phyloP scores from a whole-genome alignment of 164 flowering plant genomes.

The Litsea cubeba region DNA sequence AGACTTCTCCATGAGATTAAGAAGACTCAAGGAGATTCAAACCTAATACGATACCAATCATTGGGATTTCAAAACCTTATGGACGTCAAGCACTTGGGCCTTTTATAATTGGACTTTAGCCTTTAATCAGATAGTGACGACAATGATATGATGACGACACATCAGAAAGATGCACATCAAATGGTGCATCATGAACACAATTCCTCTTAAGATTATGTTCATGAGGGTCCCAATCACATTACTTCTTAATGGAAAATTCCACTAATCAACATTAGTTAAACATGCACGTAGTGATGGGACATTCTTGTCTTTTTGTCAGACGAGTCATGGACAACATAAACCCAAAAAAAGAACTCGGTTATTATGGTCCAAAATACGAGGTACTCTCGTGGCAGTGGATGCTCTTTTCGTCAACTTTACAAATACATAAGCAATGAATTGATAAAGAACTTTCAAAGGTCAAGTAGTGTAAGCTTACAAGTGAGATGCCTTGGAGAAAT shows the following conservation, averaged over 20 bases:
- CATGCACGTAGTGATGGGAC: background rate
- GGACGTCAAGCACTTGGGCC: too few relatives aligned
- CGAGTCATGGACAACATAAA: too few relatives aligned
- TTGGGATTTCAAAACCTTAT: too few relatives aligned
- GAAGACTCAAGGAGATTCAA: too few relatives aligned
- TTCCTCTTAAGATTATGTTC: background rate
- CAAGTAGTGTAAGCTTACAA: conserved; percentile 19
- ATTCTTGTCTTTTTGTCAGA: background rate
- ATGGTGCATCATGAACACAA: background rate
- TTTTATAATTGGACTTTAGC: too few relatives aligned
- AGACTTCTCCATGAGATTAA: too few relatives aligned
- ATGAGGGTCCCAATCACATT: background rate
- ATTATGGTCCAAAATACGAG: too few relatives aligned
- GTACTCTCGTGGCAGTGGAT: too few relatives aligned
- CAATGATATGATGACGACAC: background rate
- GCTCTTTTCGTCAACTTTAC: background rate
- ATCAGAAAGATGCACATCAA: background rate
- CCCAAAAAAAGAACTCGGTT: too few relatives aligned
- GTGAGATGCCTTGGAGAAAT: conserved; percentile 29
- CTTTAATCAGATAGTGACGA: too few relatives aligned
- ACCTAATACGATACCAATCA: too few relatives aligned
- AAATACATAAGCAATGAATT: background rate
- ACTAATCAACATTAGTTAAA: background rate
- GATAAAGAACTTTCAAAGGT: background rate
- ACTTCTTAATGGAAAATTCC: background rate